Evolutionary conservation across 164 flowering plant genomes (phyloP).

Genomic region (Magnolia changhungtana): DNA sequence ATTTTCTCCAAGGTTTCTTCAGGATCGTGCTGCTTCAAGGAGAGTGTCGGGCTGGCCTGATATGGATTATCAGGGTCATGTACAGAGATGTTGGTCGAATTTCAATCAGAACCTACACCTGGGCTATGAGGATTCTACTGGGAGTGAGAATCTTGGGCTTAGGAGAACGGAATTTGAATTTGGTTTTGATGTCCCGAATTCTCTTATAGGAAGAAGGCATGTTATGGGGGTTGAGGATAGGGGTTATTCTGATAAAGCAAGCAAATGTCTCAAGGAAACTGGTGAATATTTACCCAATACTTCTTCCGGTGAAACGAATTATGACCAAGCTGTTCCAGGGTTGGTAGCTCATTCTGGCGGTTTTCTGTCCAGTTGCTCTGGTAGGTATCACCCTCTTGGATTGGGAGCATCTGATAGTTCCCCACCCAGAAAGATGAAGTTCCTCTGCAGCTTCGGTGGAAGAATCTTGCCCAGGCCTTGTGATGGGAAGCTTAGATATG

Average conservation of each 20-base stretch:
- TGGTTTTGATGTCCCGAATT: constrained; percentile 24
- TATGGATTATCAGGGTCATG: constrained; percentile 15
- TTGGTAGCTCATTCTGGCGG: constrained; percentile 15
- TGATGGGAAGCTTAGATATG: constrained; percentile 85
- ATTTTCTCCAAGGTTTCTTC: constrained; percentile 55
- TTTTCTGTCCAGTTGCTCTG: constrained; percentile 31
- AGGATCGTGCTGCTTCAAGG: constrained; percentile 39
- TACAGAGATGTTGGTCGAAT: constrained; percentile 18
- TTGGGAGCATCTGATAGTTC: constrained; percentile 32
- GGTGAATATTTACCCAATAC: constrained; percentile 19
- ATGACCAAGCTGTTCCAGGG: constrained; percentile 19
- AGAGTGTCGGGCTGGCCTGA: constrained; percentile 23
- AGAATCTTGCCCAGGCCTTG: constrained; percentile 72
- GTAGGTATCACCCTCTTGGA: constrained; percentile 18
- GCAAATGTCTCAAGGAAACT: constrained; percentile 25
- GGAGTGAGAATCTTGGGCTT: constrained; percentile 35
- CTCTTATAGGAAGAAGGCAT: constrained; percentile 2
- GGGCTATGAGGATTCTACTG: constrained; percentile 45
- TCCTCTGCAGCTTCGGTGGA: constrained; percentile 90
- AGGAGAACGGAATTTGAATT: constrained; percentile 31
- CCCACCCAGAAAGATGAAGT: constrained; percentile 53
- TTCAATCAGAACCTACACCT: constrained; percentile 17
- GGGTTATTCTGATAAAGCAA: constrained; percentile 22
- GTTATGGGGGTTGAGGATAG: constrained; percentile 23
- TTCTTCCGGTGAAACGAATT: constrained; percentile 21